phyloP scores from a whole-genome alignment of 2,329 filamentous ascomycete species.

The Cladophialophora carrionii region DNA sequence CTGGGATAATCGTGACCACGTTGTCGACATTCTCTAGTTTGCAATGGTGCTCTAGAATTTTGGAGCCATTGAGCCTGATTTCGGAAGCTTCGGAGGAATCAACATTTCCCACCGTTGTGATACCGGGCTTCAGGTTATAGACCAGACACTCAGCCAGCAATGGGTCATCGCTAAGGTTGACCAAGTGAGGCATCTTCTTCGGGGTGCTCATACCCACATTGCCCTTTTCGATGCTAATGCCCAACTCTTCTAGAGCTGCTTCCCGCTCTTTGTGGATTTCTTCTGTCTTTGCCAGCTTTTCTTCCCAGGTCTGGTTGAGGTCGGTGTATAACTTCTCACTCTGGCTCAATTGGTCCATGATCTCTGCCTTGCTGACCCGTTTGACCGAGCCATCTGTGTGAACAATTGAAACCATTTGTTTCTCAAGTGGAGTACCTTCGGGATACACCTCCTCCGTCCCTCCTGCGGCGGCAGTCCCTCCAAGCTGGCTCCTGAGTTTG shows the following conservation, averaged over 20 bases:
- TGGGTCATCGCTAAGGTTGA: conserved; percentile 94
- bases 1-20: conserved; percentile 85
- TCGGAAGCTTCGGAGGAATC: conserved; percentile 82
- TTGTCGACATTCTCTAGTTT: conserved; percentile 92
- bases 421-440: conserved; percentile 85
- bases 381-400: conserved; percentile 82
- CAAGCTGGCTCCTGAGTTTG: conserved; percentile 82
- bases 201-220: conserved; percentile 93
- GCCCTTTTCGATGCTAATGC: conserved; percentile 98
- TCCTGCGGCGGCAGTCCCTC: conserved; percentile 51
- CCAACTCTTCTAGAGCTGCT: conserved; percentile 89
- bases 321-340: conserved; percentile 95
- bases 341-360: conserved; percentile 92
- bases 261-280: conserved; percentile 97
- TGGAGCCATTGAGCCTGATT: conserved; percentile 89
- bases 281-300: conserved; percentile 93
- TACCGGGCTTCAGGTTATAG: conserved; percentile 96
- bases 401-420: conserved; percentile 95
- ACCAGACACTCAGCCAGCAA: conserved; percentile 93
- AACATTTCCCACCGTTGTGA: conserved; percentile 91
- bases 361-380: conserved; percentile 97
- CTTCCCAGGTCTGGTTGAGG: conserved; percentile 97
- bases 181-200: conserved; percentile 98
- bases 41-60: conserved; percentile 91
- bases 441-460: conserved; percentile 80